Evolutionary conservation across 106 monocot species (phyloP), one percentile per base, ranked within the genome.

Genomic region (Acorus gramineus): DNA sequence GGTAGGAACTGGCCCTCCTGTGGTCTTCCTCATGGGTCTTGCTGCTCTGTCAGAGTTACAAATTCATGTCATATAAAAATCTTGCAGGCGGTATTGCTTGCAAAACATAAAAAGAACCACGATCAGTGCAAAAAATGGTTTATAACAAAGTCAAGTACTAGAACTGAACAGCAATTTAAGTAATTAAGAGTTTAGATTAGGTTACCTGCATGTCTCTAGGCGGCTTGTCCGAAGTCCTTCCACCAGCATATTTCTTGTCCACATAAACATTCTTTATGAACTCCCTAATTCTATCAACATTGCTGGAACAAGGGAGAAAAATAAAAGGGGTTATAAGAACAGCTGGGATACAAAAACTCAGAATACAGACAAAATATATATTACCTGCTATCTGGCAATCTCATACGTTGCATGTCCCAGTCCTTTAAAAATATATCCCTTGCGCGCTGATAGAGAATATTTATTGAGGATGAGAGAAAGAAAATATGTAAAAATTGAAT

Each of bases 211-310:
- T 73, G 58, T 91, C 88, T 71, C 77, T 85, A 42, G 96, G 91
- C 67, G 91, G 91, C 70, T 83, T 91, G 53, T 91, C 83, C 71
- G 74, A 80, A 12, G 82, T 74, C 59, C 46, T 80, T 14, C 67
- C 84, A 7, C 81, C 81, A 60, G 80, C 72, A 76, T 83, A 98
- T 76, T 85, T 85, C 68, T 91, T 98, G 46, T 91, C 87, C 72
- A 91, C 83, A 73, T 96, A 91, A n/a, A 96, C 91, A 67, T 3
- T 74, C 77, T 71, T 96, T 56, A 91, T 96, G 67, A 96, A 96
- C 74, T 96, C 91, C 67, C 96, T 96, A 42, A 91, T 81, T 74
- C 73, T 83, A 63, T 88, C 80, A 53, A 76, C 61, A 57, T 98
- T 85, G 67, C 96, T 98, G 83, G 43, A 77, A 77, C 43, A 56